Percentiles rank a stretch among this genome's conserved stretches.
phyloP scores from a whole-genome alignment of 2,329 filamentous ascomycete genomes.

The Didymella sp. region DNA sequence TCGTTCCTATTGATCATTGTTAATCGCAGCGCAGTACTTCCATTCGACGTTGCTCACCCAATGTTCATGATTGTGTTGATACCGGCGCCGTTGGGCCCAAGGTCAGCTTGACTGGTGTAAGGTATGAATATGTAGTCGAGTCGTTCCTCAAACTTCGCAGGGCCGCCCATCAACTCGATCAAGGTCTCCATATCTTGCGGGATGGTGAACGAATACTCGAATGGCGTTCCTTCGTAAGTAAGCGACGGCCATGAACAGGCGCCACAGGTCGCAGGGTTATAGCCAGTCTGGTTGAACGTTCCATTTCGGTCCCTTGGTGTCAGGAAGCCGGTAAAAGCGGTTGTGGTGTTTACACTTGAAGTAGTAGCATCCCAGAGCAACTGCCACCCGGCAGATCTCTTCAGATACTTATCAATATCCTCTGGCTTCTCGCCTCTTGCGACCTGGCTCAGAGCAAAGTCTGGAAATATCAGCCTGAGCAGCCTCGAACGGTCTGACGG shows the following conservation, averaged over 20 bases:
- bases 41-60: slow-evolving; percentile 1
- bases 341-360: slow-evolving; percentile 32
- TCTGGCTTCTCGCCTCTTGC: slow-evolving; percentile 46
- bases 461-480: not conserved
- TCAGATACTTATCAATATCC: slow-evolving; percentile 48
- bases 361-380: slow-evolving; percentile 24
- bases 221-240: slow-evolving; percentile 50
- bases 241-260: slow-evolving; percentile 46
- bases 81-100: slow-evolving; percentile 46
- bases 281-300: slow-evolving; percentile 31
- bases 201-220: slow-evolving; percentile 50
- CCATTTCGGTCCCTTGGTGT: slow-evolving; percentile 29
- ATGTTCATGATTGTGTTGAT: slow-evolving; percentile 60
- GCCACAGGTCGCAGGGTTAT: slow-evolving; percentile 49
- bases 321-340: slow-evolving; percentile 28
- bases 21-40: not conserved
- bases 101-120: slow-evolving; percentile 41
- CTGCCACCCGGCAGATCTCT: slow-evolving; percentile 41
- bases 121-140: slow-evolving; percentile 50
- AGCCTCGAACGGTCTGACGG: too few species aligned
- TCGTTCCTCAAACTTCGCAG: slow-evolving; percentile 41
- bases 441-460: slow-evolving; percentile 50
- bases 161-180: slow-evolving; percentile 49
- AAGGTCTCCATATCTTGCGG: slow-evolving; percentile 50
- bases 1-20: slow-evolving; percentile 60